Evolutionary conservation across 2,329 filamentous ascomycete genomes (phyloP).

Genomic region (Zymoseptoria passerinii): DNA sequence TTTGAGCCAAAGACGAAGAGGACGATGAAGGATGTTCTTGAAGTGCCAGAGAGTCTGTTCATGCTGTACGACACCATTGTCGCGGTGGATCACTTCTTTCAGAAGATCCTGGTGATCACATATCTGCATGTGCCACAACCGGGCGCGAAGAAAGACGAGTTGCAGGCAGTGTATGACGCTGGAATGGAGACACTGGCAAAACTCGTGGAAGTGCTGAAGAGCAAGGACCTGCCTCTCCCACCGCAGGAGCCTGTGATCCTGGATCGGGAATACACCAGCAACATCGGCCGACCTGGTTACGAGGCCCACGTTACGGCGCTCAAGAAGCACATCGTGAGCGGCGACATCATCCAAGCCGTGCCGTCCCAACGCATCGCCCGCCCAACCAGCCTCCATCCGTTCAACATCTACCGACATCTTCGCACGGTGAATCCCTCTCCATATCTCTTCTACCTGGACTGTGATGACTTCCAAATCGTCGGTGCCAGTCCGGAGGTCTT

Average conservation of each 20-base stretch:
- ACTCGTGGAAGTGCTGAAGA: slow-evolving; percentile 63
- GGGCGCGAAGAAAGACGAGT: slow-evolving; percentile 33
- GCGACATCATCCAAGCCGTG: slow-evolving; percentile 96
- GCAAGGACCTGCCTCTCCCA: slow-evolving; percentile 59
- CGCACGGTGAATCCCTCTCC: slow-evolving; percentile 96
- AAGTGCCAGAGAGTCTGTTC: slow-evolving; percentile 88
- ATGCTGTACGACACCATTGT: slow-evolving; percentile 96
- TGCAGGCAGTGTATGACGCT: slow-evolving; percentile 62
- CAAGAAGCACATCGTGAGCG: slow-evolving; percentile 82
- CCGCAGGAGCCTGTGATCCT: slow-evolving; percentile 63
- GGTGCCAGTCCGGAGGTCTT: slow-evolving; percentile 91
- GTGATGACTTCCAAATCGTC: slow-evolving; percentile 85
- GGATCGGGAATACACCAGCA: slow-evolving; percentile 76
- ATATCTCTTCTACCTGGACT: slow-evolving; percentile 94
- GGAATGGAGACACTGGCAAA: slow-evolving; percentile 56
- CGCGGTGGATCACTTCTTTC: slow-evolving; percentile 90
- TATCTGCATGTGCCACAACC: slow-evolving; percentile 62
- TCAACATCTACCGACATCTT: slow-evolving; percentile 94
- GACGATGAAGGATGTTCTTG: slow-evolving; percentile 70
- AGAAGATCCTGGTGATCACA: slow-evolving; percentile 85
- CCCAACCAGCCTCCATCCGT: slow-evolving; percentile 84
- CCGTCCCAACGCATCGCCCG: slow-evolving; percentile 88
- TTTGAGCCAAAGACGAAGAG: slow-evolving; percentile 96
- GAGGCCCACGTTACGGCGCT: slow-evolving; percentile 77
- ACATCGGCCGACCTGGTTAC: slow-evolving; percentile 83